phyloP scores from a whole-genome alignment of 164 flowering plant species.

The Vitis rotundifolia region DNA sequence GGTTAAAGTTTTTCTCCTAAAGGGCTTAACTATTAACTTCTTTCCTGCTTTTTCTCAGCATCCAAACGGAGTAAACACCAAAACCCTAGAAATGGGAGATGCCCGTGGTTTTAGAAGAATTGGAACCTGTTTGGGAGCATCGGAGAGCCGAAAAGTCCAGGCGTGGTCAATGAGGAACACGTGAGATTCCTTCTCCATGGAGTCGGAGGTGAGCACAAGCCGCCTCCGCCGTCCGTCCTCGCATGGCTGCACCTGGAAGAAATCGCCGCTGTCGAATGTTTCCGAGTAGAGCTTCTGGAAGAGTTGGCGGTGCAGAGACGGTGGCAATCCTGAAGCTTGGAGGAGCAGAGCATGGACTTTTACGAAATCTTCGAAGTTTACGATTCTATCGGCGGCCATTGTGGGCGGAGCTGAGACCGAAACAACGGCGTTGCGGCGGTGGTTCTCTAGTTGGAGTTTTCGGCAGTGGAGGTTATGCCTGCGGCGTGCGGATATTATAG shows the following conservation, averaged over 20 bases:
- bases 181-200: conserved; percentile 56
- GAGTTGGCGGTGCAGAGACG: conserved; percentile 58
- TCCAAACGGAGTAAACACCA: not conserved
- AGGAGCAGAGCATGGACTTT: conserved; percentile 72
- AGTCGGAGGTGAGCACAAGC: conserved; percentile 60
- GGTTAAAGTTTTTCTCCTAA: too few species aligned
- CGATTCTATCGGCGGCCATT: conserved; percentile 20
- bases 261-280: conserved; percentile 78
- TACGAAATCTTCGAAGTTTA: conserved; percentile 67
- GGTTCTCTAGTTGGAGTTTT: too few species aligned
- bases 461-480: too few species aligned
- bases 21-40: not conserved
- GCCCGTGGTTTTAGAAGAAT: not conserved
- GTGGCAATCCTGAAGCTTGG: conserved; percentile 76
- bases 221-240: conserved; percentile 68
- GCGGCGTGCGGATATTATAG: too few species aligned
- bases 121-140: conserved; percentile 81
- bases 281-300: conserved; percentile 74
- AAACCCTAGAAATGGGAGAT: not conserved
- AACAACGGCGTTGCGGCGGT: too few species aligned
- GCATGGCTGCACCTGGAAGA: conserved; percentile 76
- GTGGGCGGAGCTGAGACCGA: not conserved
- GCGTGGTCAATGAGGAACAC: conserved; percentile 92
- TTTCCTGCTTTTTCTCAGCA: not conserved
- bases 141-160: conserved; percentile 92